Conservation (phyloP, 306 rosid genomes). For the Fagus crenata region DNA sequence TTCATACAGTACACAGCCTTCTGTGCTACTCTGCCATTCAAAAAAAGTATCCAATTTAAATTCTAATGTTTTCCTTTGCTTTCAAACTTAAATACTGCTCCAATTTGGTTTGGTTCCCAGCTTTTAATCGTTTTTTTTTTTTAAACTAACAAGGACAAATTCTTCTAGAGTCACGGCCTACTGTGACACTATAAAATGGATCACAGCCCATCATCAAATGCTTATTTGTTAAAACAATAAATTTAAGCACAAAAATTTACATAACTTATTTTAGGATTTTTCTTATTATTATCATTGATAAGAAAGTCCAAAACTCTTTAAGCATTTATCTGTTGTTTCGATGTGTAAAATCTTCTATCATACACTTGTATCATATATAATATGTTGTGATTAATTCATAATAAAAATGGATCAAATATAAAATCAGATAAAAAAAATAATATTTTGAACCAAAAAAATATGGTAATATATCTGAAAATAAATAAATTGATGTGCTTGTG, state of each 20-base stretch:
- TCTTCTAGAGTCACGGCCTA: constrained; percentile 7
- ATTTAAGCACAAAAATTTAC: no score
- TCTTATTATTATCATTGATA: no score
- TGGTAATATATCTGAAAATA: no score
- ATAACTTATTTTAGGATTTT: no score
- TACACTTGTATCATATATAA: no score
- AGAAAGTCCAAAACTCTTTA: no score
- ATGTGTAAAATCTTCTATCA: no score
- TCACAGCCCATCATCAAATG: constrained; percentile 41
- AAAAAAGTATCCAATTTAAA: constrained; percentile 33
- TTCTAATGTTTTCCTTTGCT: constrained; percentile 1
- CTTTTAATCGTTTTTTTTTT: constrained; percentile 13
- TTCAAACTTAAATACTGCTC: constrained; percentile 27
- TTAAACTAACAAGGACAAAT: constrained; percentile 4
- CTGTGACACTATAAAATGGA: not conserved
- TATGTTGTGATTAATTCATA: no score
- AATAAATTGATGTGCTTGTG: constrained; percentile 14
- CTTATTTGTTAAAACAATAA: constrained; percentile 25
- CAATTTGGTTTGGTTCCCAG: constrained; percentile 35
- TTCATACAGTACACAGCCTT: constrained; percentile 55
- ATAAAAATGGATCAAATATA: no score
- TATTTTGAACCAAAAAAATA: no score
- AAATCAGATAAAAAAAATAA: no score
- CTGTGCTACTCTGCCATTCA: constrained; percentile 46
- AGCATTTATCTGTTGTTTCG: no score